Conservation (phyloP, 2,329 filamentous ascomycete genomes). For the Cytospora mali region DNA sequence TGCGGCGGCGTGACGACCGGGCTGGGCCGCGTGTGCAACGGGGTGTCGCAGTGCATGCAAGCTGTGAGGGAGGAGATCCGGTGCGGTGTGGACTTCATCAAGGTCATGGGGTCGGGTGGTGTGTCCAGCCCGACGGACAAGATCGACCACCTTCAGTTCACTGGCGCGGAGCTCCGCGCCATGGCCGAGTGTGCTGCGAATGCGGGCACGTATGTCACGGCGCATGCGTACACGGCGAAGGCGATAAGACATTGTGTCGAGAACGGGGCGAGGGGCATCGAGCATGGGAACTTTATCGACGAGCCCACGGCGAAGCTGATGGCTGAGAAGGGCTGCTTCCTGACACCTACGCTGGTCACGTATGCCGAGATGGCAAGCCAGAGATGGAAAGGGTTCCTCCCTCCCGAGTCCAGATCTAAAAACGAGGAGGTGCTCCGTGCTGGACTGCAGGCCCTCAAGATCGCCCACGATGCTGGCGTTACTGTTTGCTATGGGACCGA, state of each 20-base stretch:
- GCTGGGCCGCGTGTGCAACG: conserved; percentile 48
- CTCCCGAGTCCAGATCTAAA: conserved; percentile 46
- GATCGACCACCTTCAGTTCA: conserved; percentile 55
- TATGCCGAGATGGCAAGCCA: conserved; percentile 50
- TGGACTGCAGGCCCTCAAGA: conserved; percentile 48
- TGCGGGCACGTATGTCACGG: conserved; percentile 53
- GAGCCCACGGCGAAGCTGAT: conserved; percentile 47
- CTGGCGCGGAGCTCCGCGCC: conserved; percentile 53
- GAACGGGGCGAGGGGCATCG: conserved; percentile 55
- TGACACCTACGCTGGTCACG: conserved; percentile 56
- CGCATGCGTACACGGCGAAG: conserved; percentile 54
- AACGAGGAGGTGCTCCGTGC: conserved; percentile 50
- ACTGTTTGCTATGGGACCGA: conserved; percentile 58
- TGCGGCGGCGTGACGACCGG: conserved; percentile 46
- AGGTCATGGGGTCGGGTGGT: conserved; percentile 58
- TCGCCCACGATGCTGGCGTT: conserved; percentile 52
- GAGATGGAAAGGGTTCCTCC: conserved; percentile 45
- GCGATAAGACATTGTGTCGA: conserved; percentile 54
- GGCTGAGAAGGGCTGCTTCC: conserved; percentile 48
- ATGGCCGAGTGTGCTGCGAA: conserved; percentile 51
- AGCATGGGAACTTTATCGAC: conserved; percentile 45
- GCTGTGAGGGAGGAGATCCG: conserved; percentile 54
- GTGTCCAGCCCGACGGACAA: conserved; percentile 54
- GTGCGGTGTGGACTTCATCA: conserved; percentile 56
- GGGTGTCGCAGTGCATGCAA: conserved; percentile 52